Evolutionary conservation across 805 yeast species (phyloP), one percentile per base, ranked within the genome.

Genomic region (Suhomyces pyralidae): DNA sequence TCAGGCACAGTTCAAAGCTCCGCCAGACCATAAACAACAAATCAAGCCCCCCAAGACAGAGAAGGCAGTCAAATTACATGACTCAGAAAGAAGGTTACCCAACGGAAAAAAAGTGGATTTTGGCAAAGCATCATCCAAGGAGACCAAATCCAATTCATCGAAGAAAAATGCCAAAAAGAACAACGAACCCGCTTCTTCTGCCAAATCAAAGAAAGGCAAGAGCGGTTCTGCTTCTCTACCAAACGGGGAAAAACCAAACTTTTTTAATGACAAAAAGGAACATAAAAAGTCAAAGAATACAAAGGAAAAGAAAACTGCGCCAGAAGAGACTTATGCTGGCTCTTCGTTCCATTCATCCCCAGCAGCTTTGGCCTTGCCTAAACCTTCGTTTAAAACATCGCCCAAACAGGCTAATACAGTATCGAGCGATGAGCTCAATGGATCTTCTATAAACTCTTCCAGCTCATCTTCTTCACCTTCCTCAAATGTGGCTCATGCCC

Each of bases 281-380:
- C 25, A 38, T 10, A 42, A 12, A 17, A 48, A 40, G 30, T 24
- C 45, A 22, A 30, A 47, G 9, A 45, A 36, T 20, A 30, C 49
- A 7, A 42, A 45, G 42, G 53, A 51, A 26, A 52, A 55, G 48
- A 45, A 51, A 12, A 26, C 36, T n/a, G 20, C 25, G 14, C 43
- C 49, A 8, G 70, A 65, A 50, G 71, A 71, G 26, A 69, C 74
- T 49, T 81, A 80, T 63, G 85, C 85, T 50, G 85, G 85, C 28
- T 77, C 83, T 36, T 78, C 84, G 36, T 81, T 81, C 61, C 82
- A 78, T 61, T 76, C 81, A 30, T 79, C 82, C 22, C 85, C 85
- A 1, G 80, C 81, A 32, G 83, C 84, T 3, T 66, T 79, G 52
- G 77, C 80, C 14, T 73, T 81, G 55, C 85, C 85, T 15, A 81